Evolutionary conservation across 306 rosid genomes (phyloP), one percentile per base, ranked within the genome.

Genomic region (Potentilla sterilis): DNA sequence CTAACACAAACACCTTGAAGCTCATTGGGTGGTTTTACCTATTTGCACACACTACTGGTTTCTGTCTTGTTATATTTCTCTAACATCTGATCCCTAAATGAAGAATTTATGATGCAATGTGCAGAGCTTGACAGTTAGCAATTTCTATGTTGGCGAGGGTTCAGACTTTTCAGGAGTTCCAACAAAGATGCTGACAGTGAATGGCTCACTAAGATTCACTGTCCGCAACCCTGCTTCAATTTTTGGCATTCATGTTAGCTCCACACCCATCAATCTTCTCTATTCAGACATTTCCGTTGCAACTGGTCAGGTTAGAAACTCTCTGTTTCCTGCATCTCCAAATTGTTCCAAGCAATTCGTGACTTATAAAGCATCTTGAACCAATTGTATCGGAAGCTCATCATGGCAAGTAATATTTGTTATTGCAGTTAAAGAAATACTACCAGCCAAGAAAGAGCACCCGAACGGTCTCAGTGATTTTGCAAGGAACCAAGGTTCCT

Each of bases 181-280:
- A 73, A 90, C 99, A 78, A 95, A 84, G 88, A 66, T 95, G 88
- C 65, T 89, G 78, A 92, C 99, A 54, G 78, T 95, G 64, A 95
- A 95, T 77, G 90, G 91, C 18, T 78, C 99, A 24, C 34, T 92
- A 51, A 85, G 74, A 78, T 82, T 95, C 78, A 89, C 57, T 67
- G 87, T 95, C 5, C 91, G 87, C 80, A 95, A 95, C 76, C 95
- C 99, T 65, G 96, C 99, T 64, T 85, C 97, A 8, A 81, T 90
- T 66, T 95, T 92, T 77, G 99, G 99, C 40, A 95, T 95, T 38
- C 97, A 95, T 70, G 96, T 95, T 0, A 90, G 84, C 89, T 90
- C 96, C 69, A 55, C 89, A 5, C 86, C 93, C 49, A 76, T 90
- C 83, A 84, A 78, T 80, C 97, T 95, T 61, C 69, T 88, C 58